These are phyloP conservation scores for Mortierella hygrophila DNA, from an alignment of 192 early-diverging fungal species.

Conservation along the genomic window DNA sequence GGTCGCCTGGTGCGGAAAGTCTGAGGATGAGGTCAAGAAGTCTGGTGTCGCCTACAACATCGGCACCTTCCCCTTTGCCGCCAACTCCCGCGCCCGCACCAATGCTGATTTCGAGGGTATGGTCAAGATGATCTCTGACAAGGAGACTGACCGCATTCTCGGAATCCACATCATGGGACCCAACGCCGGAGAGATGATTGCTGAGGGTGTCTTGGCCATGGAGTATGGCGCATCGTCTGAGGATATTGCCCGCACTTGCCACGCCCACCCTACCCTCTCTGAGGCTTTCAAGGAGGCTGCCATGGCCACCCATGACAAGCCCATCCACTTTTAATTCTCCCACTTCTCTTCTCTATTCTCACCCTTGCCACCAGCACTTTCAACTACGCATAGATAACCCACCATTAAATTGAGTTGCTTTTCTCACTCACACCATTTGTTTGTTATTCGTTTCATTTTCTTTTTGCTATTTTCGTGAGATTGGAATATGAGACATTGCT, in stretches of 20 bases:
- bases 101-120: constrained; percentile 94
- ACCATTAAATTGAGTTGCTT: background rate
- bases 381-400: background rate
- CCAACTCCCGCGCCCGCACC: constrained; percentile 98
- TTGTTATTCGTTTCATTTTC: too few species aligned
- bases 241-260: constrained; percentile 97
- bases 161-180: constrained; percentile 99
- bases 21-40: constrained; percentile 93
- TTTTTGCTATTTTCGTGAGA: background rate
- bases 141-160: constrained; percentile 94
- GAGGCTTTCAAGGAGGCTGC: constrained; percentile 99
- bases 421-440: background rate
- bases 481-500: background rate
- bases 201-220: constrained; percentile 96
- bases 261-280: constrained; percentile 96
- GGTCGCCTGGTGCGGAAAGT: constrained; percentile 98
- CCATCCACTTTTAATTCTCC: constrained; percentile 77
- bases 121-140: constrained; percentile 97
- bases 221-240: constrained; percentile 99
- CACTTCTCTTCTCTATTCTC: background rate
- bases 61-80: constrained; percentile 95
- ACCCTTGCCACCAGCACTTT: background rate
- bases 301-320: constrained; percentile 89
- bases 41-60: constrained; percentile 88
- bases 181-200: constrained; percentile 99